Base-by-base conservation (phyloP, 805 yeast genomes). In the Metschnikowia vanudenii region DNA sequence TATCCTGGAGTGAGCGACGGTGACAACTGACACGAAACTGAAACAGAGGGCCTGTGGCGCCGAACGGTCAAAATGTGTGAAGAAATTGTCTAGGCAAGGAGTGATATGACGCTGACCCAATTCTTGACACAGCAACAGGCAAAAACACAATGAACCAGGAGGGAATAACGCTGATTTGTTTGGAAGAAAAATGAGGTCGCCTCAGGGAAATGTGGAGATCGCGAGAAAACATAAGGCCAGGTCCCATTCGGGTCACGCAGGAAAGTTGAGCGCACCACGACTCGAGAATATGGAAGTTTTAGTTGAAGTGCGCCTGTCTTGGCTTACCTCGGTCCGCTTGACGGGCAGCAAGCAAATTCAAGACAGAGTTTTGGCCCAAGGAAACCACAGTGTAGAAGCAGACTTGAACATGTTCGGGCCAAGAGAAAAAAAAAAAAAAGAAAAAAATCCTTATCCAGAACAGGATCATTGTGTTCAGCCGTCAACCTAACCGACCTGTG, bases 191-290 rank as follows among this genome's bases (percentile, higher is more conserved):
- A 37, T 20, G 29, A 37, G 24, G 38, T 10, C 33, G 31, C 28
- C 34, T 12, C 16, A 41, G 17, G 29, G 42, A 42, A 26, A 30
- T 45, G 52, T 45, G 52, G 50, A 51, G 54, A 48, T 45, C 50
- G 53, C 50, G 50, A 41, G 39, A 46, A 37, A 43, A 43, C 44
- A 33, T 35, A 37, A 20, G 37, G 46, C 44, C 47, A 37, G 45
- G 39, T 18, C 38, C 20, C 34, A 49, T 16, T 46, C 41, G 39
- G 56, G 56, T 53, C 55, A 53, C 55, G 56, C 56, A 46, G 53
- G 39, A 49, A 41, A 39, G 36, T 43, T 46, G 56, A 33, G 53
- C 50, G 35, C 39, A 43, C 51, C 53, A 51, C 55, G 55, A 49
- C 51, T 28, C 39, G 32, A 13, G 41, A 29, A 37, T 14, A 37